Conservation (phyloP, 305 asterid genomes). For the Fraxinus paxiana region DNA sequence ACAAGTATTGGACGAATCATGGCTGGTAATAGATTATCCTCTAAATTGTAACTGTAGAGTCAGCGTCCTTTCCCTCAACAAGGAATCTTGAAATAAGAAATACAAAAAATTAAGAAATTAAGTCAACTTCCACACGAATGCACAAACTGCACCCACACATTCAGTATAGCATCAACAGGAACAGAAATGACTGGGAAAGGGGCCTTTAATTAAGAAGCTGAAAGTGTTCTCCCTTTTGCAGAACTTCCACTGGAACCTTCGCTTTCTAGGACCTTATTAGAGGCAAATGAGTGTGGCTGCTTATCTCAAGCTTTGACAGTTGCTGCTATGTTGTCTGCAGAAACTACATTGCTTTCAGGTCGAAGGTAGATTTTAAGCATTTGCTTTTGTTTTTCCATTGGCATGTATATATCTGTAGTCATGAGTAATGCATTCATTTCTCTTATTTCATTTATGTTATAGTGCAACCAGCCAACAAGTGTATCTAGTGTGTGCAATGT, state of each 20-base stretch:
- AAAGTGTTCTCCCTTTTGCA: constrained; percentile 40
- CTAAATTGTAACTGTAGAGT: constrained; percentile 1
- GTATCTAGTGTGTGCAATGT: background rate
- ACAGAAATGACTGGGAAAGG: background rate
- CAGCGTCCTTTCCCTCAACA: background rate
- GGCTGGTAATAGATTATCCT: constrained; percentile 55
- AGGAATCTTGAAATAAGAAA: constrained; percentile 8
- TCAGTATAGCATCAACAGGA: background rate
- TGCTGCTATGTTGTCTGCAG: constrained; percentile 93
- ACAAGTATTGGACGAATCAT: constrained; percentile 77
- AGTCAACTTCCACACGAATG: background rate
- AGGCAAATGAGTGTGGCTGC: constrained; percentile 85
- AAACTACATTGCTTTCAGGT: constrained; percentile 64
- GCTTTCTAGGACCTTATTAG: constrained; percentile 82
- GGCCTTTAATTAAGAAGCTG: constrained; percentile 16
- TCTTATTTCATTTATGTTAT: background rate
- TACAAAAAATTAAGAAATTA: background rate
- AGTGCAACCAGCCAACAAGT: background rate
- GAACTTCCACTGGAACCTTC: constrained; percentile 98
- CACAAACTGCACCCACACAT: background rate
- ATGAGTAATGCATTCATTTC: background rate
- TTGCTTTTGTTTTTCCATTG: constrained; percentile 10
- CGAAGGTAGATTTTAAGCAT: constrained; percentile 48
- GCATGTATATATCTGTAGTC: constrained; percentile 9
- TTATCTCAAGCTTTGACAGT: constrained; percentile 85